Percentiles rank a stretch among this genome's conserved stretches.
These are phyloP conservation scores for Cadophora sp. DNA, from an alignment of 2,329 filamentous ascomycete species.

Conservation along the genomic window DNA sequence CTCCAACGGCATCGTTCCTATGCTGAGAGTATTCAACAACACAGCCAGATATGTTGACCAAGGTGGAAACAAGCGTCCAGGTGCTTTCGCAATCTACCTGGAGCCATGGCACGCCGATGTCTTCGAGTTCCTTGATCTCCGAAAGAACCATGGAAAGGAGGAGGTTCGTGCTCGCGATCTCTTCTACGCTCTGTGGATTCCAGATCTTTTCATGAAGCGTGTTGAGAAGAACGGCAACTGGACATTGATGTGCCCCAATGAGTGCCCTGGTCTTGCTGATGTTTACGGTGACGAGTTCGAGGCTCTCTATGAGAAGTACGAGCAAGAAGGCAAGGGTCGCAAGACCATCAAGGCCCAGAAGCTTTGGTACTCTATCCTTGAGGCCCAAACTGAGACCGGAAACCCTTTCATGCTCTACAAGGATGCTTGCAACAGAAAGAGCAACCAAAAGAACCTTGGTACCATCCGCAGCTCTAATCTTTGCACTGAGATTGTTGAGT, in stretches of 20 bases:
- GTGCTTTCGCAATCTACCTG: slow-evolving; percentile 97
- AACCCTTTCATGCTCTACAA: slow-evolving; percentile 99
- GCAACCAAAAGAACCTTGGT: slow-evolving; percentile 99
- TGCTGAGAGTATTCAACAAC: slow-evolving; percentile 99
- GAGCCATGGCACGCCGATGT: slow-evolving; percentile 99
- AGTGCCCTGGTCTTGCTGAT: slow-evolving; percentile 93
- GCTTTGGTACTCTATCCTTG: slow-evolving; percentile 98
- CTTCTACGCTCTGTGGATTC: slow-evolving; percentile 98
- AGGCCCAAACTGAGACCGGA: slow-evolving; percentile 98
- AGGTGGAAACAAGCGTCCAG: slow-evolving; percentile 98
- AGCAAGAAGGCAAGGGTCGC: slow-evolving; percentile 84
- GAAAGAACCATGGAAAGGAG: slow-evolving; percentile 99
- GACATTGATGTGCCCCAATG: slow-evolving; percentile 98
- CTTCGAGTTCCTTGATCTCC: slow-evolving; percentile 95
- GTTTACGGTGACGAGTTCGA: slow-evolving; percentile 98
- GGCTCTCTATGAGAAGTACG: slow-evolving; percentile 91
- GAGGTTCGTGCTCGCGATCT: slow-evolving; percentile 96
- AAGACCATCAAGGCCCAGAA: slow-evolving; percentile 97
- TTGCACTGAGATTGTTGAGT: slow-evolving; percentile 98
- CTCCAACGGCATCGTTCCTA: slow-evolving; percentile 95
- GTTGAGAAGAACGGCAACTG: slow-evolving; percentile 96
- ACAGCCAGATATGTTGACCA: slow-evolving; percentile 98
- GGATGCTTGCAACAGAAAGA: slow-evolving; percentile 97
- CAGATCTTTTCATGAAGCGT: slow-evolving; percentile 99
- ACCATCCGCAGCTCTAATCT: slow-evolving; percentile 99